Conservation (phyloP, 1,284 basidiomycete species). For the Abortiporus biennis region DNA sequence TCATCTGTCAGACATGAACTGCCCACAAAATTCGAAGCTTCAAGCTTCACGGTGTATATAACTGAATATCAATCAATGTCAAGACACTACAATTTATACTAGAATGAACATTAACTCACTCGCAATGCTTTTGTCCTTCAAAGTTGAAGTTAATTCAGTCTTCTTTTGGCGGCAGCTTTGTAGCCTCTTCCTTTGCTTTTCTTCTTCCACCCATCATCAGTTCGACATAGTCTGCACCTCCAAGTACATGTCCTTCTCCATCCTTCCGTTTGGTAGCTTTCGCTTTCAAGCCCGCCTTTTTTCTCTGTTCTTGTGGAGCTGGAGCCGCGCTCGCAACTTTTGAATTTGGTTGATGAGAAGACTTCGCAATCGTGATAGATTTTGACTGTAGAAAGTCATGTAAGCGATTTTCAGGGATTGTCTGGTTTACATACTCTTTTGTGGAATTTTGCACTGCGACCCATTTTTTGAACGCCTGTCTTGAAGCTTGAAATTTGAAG, state of each 20-base stretch:
- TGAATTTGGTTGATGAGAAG: conserved; percentile 8
- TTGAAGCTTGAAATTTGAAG: too few species aligned
- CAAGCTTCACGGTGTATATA: too few species aligned
- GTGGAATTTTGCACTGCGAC: conserved; percentile 22
- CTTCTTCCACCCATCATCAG: conserved; percentile 65
- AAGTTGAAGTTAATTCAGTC: too few species aligned
- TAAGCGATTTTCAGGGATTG: neutral
- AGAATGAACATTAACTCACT: too few species aligned
- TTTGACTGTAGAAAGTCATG: conserved; percentile 6
- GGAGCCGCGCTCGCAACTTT: conserved; percentile 10
- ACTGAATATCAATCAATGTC: too few species aligned
- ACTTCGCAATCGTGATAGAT: conserved; percentile 15
- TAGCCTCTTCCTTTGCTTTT: conserved; percentile 57
- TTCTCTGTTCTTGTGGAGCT: conserved; percentile 28
- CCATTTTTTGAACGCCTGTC: too few species aligned
- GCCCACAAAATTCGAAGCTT: too few species aligned
- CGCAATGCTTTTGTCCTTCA: too few species aligned
- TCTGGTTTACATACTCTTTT: conserved; percentile 16
- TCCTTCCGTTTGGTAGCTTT: conserved; percentile 23
- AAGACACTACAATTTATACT: too few species aligned
- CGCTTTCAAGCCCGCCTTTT: conserved; percentile 38
- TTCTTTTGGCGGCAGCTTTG: conserved; percentile 38
- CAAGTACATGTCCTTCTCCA: conserved; percentile 45
- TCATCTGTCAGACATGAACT: too few species aligned
- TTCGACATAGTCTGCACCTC: conserved; percentile 72